Evolutionary conservation across 306 rosid genomes (phyloP), one percentile per base, ranked within the genome.

Genomic region (Oxytropis ochrocephala): DNA sequence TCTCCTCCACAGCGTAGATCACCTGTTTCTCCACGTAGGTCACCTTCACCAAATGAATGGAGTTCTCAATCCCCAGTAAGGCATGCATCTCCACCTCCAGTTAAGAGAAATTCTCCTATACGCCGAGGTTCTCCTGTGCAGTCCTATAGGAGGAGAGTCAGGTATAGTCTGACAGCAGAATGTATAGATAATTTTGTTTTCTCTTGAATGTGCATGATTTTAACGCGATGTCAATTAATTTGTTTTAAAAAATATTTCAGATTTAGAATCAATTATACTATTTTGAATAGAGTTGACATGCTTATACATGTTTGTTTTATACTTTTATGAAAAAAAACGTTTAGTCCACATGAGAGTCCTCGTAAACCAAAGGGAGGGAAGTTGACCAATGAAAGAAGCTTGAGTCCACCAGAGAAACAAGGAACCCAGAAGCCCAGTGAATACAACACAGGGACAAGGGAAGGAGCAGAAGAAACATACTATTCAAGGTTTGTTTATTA

Each of bases 1-100:
- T 81, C 90, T 57, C 87, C 81, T 49, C 27, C 58, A 60, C 76
- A 8, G 35, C 68, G 48, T 18, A 78, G 87, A 52, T 78, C 87
- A 64, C 80, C 86, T 14, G 63, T 78, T 75, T 50, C 56, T 51
- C 74, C 35, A 3, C 75, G 2, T 12, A 67, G 83, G 75, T 86
- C 91, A 76, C 76, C 64, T 56, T 81, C 91, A 7, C 78, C 79
- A 29, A 35, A 66, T 70, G 84, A 33, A 42, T 77, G 74, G 69
- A 80, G 81, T 73, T 87, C 88, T 29, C 77, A 74, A 36, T 90
- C 95, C 47, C 83, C 89, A 16, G 0, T 69, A n/a, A 78, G 19
- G 52, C 69, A 1, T 43, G 77, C 54, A 46, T 80, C 85, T 81
- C 85, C 68, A 46, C 84, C 81, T n/a, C 86, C 79, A 44, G 43